These are phyloP conservation scores for Biscutella laevigata DNA, from an alignment of 441 rosid genomes.

Conservation along the genomic window DNA sequence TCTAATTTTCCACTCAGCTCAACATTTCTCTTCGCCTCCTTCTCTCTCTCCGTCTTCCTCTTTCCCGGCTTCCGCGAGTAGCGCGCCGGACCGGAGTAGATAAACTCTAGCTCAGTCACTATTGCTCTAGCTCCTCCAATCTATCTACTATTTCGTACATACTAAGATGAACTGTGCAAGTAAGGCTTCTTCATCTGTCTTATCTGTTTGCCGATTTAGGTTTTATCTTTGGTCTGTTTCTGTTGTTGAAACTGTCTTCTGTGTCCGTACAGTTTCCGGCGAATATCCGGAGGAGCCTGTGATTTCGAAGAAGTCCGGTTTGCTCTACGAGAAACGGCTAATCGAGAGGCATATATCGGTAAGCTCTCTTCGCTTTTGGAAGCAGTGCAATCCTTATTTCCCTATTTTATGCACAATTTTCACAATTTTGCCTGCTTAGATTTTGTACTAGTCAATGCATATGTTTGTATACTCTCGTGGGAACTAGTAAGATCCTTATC, in stretches of 20 bases:
- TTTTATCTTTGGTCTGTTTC: background rate
- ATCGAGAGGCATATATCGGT: slow-evolving; percentile 83
- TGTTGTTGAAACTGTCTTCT: background rate
- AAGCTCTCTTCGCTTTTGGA: slow-evolving; percentile 12
- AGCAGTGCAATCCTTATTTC: background rate
- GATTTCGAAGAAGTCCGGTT: slow-evolving; percentile 65
- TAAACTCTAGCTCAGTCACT: slow-evolving; percentile 20
- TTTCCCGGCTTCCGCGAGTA: too few species aligned
- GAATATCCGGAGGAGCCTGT: slow-evolving; percentile 99
- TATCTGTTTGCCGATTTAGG: slow-evolving; percentile 9
- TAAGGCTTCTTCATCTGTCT: slow-evolving; percentile 21
- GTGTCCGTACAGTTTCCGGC: slow-evolving; percentile 60
- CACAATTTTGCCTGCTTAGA: background rate
- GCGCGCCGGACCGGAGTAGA: slow-evolving; percentile 16
- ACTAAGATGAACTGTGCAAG: slow-evolving; percentile 76
- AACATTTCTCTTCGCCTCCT: too few species aligned
- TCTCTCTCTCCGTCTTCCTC: too few species aligned
- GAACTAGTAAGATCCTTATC: too few species aligned
- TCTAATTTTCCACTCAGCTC: too few species aligned
- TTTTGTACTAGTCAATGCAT: background rate
- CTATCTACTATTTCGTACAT: background rate
- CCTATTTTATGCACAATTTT: background rate
- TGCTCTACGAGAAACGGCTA: slow-evolving; percentile 85
- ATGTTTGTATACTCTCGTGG: background rate
- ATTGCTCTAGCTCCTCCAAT: background rate